These are phyloP conservation scores for Apiotrichum brassicae DNA, from an alignment of 1,284 basidiomycete genomes.

Conservation along the genomic window DNA sequence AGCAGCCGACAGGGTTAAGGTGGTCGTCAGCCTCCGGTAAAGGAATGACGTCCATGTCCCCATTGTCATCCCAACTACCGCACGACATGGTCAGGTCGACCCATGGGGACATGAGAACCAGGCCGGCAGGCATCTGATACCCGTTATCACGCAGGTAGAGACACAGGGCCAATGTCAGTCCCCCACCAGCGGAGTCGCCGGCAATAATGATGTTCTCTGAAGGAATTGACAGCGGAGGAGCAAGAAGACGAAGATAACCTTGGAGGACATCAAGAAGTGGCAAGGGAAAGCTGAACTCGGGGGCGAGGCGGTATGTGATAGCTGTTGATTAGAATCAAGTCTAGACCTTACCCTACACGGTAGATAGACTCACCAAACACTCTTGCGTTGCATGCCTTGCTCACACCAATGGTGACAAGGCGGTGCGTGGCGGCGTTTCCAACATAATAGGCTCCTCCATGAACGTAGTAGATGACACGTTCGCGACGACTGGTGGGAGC, in stretches of 20 bases:
- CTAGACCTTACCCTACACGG: too few relatives aligned
- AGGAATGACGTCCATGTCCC: conserved; percentile 72
- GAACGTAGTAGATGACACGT: conserved; percentile 83
- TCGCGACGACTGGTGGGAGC: conserved; percentile 52
- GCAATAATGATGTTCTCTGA: conserved; percentile 81
- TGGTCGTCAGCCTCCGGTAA: conserved; percentile 70
- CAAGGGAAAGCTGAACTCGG: conserved; percentile 89
- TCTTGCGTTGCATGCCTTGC: conserved; percentile 82
- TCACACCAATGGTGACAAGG: conserved; percentile 82
- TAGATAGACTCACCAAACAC: conserved; percentile 81
- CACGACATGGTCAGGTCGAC: conserved; percentile 93
- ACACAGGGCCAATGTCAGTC: conserved; percentile 72
- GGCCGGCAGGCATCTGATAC: conserved; percentile 72
- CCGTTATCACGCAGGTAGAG: conserved; percentile 85
- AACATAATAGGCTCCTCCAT: conserved; percentile 92
- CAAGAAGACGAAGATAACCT: conserved; percentile 78
- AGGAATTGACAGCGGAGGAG: conserved; percentile 77
- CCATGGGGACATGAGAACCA: conserved; percentile 88
- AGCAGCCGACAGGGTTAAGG: conserved; percentile 86
- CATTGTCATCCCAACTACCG: conserved; percentile 94
- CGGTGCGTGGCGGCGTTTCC: conserved; percentile 93
- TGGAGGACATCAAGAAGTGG: conserved; percentile 85
- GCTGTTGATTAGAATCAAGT: conserved; percentile 56
- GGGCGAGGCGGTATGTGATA: conserved; percentile 93
- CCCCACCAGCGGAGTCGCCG: conserved; percentile 92